Base-by-base conservation (phyloP, 768 basidiomycete species). In the Stropharia rugosoannulata region DNA sequence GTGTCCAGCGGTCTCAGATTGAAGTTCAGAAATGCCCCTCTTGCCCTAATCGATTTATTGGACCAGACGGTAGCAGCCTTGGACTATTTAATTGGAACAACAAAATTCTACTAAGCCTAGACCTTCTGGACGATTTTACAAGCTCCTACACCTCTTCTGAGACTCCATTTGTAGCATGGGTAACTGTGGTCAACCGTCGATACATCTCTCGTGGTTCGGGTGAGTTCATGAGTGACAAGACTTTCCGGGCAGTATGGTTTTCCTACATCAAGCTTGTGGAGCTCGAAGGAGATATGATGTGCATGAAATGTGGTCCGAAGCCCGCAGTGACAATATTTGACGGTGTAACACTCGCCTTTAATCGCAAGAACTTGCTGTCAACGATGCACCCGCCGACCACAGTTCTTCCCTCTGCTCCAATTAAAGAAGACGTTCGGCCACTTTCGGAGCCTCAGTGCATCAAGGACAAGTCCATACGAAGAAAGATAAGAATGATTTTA, bases 31-130 rank as follows among this genome's bases (percentile, higher is more conserved):
- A 36, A n/a, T 63, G 62, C 47, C 38, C 49, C 5, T 19, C 16
- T 0, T 38, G 58, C 32, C 29, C 39, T 12, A 32, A 15, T 19
- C 51, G 57, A 5, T 66, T 47, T 35, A 64, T 72, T 47, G 70
- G 71, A 5, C 64, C 69, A 9, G 70, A 74, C 27, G 46, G 59
- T 3, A 15, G 45, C 9, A 25, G 57, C 4, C 11, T 59, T n/a
- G 67, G 70, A 2, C 41, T 74, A 3, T 70, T 72, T 56, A 74
- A 74, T 49, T 65, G 58, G 37, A 71, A 74, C 41, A 71, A 72
- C 51, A 36, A 42, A 1, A 38, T 55, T 2, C 50, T 73, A 4
- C 64, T 73, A 48, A 57, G 67, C 3, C 67, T 70, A 16, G 65
- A 70, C 9, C 49, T 73, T 7, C 56, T 74, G 5, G 62, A 74